A percentile compares a stretch with the other conserved stretches of the same genome.
phyloP scores from a whole-genome alignment of 2,329 filamentous ascomycete genomes.

The Botrytis pseudocinerea region DNA sequence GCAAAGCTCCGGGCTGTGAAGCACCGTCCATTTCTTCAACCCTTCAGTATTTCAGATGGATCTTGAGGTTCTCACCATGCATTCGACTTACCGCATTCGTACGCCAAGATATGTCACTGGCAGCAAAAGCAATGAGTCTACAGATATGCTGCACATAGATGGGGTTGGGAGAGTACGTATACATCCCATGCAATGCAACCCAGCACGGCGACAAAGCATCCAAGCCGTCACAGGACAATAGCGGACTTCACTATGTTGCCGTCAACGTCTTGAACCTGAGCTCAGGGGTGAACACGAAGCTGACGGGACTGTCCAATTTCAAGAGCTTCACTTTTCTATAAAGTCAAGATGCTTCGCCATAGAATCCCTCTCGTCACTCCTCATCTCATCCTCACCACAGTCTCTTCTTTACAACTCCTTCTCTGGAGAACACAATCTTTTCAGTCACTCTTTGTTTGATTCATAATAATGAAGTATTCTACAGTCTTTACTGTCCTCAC shows the following conservation, averaged over 20 bases:
- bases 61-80: background rate
- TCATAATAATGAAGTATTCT: conserved; percentile 33
- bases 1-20: background rate
- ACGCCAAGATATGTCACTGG: background rate
- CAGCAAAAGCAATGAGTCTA: background rate
- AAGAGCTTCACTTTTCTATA: conserved; percentile 12
- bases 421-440: background rate
- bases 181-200: conserved; percentile 6
- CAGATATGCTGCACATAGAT: background rate
- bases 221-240: background rate
- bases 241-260: background rate
- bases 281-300: background rate
- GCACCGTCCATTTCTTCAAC: background rate
- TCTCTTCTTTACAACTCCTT: background rate
- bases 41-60: background rate
- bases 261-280: background rate
- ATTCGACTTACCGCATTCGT: background rate
- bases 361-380: background rate
- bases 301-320: background rate
- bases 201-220: background rate
- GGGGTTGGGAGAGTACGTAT: conserved; percentile 1
- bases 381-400: conserved; percentile 5
- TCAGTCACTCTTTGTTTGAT: background rate
- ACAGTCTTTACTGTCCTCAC: conserved; percentile 33
- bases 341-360: conserved; percentile 2